Base-by-base conservation (phyloP, 2,329 filamentous ascomycete genomes). In the Mycocentrospora acerina region DNA sequence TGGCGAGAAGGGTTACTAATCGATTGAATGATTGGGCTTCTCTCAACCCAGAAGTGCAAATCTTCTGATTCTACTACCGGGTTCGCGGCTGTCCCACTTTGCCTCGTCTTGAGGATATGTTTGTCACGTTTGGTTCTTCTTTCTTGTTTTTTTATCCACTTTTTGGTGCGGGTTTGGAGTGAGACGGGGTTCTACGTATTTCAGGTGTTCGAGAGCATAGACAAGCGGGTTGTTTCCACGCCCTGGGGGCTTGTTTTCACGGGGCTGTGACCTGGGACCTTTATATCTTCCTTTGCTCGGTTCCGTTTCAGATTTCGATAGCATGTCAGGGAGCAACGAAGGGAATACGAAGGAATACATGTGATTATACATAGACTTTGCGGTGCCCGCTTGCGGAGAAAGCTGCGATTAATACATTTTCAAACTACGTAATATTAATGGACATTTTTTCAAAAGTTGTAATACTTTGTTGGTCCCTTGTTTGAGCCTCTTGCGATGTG, bases 381-480 rank as follows among this genome's bases (percentile, higher is more conserved):
- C 54, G 51, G 52, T 48, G 30, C 28, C 35, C 38, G 42, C 42
- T 37, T 44, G 40, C 45, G 42, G 40, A 49, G 32, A 34, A 34
- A 33, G 24, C 46, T 50, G 52, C 46, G 46, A 55, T 40, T 45
- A 44, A 52, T 31, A 53, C 51, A 52, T 46, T 44, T 37, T 46
- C 46, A 48, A 62, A 48, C 55, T 60, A 64, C 48, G 51, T 62
- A 64, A 65, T 62, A 44, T 48, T 64, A 64, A 64, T 64, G 44
- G 31, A 41, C 36, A n/a, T n/a, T n/a, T n/a, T n/a, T n/a, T n/a
- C n/a, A n/a, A n/a, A n/a, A n/a, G n/a, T n/a, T n/a, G n/a, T n/a
- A n/a, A n/a, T n/a, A n/a, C n/a, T n/a, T n/a, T n/a, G n/a, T n/a
- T n/a, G n/a, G n/a, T n/a, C n/a, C n/a, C n/a, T n/a, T n/a, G n/a